Conservation (phyloP, 73 alveolate genomes). For the Breviolum minutum region DNA sequence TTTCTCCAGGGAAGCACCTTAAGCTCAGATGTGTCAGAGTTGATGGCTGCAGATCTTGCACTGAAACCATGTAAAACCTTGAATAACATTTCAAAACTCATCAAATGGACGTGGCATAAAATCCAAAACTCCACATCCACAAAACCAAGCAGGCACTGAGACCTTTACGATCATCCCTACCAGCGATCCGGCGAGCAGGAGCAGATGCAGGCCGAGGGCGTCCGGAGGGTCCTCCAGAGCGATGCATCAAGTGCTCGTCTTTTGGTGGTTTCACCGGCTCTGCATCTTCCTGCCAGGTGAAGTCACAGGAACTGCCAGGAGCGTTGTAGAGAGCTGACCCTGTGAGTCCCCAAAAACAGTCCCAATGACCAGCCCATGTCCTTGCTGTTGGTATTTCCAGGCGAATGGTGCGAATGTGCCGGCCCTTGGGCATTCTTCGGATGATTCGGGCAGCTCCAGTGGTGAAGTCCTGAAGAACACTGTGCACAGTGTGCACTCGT, state of each 20-base stretch:
- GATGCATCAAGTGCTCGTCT: not conserved
- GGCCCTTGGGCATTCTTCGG: constrained; percentile 7
- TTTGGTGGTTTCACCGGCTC: not conserved
- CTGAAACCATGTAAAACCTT: not conserved
- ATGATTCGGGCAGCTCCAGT: constrained; percentile 83
- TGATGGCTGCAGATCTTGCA: too few relatives aligned
- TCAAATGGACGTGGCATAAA: too few relatives aligned
- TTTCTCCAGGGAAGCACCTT: not conserved
- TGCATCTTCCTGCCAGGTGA: not conserved
- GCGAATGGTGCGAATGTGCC: not conserved
- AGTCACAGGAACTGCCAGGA: not conserved
- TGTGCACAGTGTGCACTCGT: too few relatives aligned
- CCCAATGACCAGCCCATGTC: too few relatives aligned
- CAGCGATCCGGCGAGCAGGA: not conserved
- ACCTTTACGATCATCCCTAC: too few relatives aligned
- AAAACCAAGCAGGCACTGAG: too few relatives aligned
- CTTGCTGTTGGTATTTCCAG: not conserved
- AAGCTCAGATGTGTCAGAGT: not conserved
- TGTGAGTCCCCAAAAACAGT: not conserved
- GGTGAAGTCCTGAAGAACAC: constrained; percentile 33
- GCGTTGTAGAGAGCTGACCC: not conserved
- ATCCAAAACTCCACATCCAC: too few relatives aligned
- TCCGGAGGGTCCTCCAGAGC: not conserved
- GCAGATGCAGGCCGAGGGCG: not conserved
- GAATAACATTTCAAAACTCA: too few relatives aligned